Conservation (phyloP, 2,329 filamentous ascomycete species). For the Pseudodiploospora longispora region DNA sequence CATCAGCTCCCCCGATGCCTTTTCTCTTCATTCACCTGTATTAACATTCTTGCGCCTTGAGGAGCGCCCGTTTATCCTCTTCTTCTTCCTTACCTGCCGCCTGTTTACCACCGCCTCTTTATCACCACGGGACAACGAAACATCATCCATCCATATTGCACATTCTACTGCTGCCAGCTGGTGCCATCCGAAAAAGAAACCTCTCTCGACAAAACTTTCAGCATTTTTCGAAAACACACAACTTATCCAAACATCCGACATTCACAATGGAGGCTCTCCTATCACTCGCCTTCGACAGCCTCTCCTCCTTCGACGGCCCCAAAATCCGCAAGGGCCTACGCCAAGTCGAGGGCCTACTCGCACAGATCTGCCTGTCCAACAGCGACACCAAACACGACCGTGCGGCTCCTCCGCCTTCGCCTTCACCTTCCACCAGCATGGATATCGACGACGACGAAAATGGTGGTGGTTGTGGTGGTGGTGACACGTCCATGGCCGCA, state of each 20-base stretch:
- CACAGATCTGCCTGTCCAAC: conserved; percentile 80
- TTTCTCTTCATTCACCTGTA: conserved; percentile 22
- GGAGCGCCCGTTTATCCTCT: not conserved
- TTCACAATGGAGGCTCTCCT: conserved; percentile 77
- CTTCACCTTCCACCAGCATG: conserved; percentile 12
- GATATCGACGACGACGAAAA: conserved; percentile 20
- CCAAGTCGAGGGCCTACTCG: conserved; percentile 87
- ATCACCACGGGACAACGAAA: not conserved
- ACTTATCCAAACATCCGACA: not conserved
- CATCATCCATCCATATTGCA: too few relatives aligned
- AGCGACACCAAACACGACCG: conserved; percentile 6
- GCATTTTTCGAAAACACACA: not conserved
- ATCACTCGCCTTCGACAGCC: conserved; percentile 90
- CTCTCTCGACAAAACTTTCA: not conserved
- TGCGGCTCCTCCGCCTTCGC: conserved; percentile 10
- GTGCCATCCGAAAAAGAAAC: too few relatives aligned
- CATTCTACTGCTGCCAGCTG: too few relatives aligned
- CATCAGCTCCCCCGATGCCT: conserved; percentile 13
- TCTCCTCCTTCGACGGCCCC: conserved; percentile 80
- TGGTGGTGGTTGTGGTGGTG: not conserved
- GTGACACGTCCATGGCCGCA: conserved; percentile 33
- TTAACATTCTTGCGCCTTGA: conserved; percentile 14
- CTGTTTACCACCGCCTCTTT: not conserved
- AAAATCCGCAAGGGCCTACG: conserved; percentile 91
- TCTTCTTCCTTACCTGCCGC: not conserved